Evolutionary conservation across 495 filamentous ascomycete genomes (phyloP), one percentile per base, ranked within the genome.

Genomic region (Hypoxylon lenormandii): DNA sequence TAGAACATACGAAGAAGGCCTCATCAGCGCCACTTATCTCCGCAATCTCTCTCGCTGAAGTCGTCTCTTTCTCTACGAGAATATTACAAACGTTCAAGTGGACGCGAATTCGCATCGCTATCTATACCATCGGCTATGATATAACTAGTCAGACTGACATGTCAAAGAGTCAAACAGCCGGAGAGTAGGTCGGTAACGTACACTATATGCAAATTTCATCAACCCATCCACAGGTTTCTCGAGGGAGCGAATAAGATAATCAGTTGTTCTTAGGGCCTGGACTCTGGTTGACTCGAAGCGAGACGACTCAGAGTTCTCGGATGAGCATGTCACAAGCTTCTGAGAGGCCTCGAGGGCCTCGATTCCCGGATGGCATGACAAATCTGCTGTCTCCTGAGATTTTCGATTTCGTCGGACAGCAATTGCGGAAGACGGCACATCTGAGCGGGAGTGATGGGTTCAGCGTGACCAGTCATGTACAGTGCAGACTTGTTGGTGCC

Each of bases 211-310:
- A 11, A 66, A 46, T 30, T 66, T 66, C 23, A 66, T 30, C 16
- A 66, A 28, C 3, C 37, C 54, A 23, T 66, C 54, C 15, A 59
- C 63, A 2, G 63, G 63, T 30, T 46, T 60, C 38, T 66, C 63
- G 4, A 66, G 38, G 13, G 33, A 36, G 15, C 23, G 22, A n/a
- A 38, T 38, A 33, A 60, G 10, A 7, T 15, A 16, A 8, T 66
- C 60, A n/a, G 54, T 38, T 13, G 36, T 33, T 37, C 45, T 3
- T n/a, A 66, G n/a, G 18, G 48, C 45, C 18, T 54, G 26, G 0
- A 66, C 63, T 40, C 63, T 45, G n/a, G 21, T 45, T 18, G 45
- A 15, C 22, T 66, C 63, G 19, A 46, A 52, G 21, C 46, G 38
- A 16, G 36, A 48, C 13, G 60, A 54, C n/a, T 48, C 52, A 4